phyloP scores from a whole-genome alignment of 1,139 yeast genomes.

The Kurtzmaniella natalensis region DNA sequence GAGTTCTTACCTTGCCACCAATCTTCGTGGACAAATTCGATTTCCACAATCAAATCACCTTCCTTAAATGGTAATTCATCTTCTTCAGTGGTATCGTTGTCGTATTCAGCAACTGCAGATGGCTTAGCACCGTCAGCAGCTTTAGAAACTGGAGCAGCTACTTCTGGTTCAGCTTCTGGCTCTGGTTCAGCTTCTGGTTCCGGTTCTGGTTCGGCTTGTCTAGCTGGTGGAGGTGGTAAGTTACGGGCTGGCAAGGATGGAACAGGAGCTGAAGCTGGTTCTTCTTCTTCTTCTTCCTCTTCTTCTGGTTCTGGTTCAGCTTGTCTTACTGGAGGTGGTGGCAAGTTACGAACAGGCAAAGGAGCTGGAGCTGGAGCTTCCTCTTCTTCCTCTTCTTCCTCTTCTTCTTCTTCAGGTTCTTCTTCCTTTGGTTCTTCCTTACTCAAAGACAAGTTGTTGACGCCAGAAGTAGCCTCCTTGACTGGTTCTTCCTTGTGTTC shows the following conservation, averaged over 20 bases:
- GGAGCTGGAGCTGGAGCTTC: conserved; percentile 14
- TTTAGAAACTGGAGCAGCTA: conserved; percentile 15
- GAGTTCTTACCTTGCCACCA: conserved; percentile 80
- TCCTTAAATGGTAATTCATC: conserved; percentile 65
- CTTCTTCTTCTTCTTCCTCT: conserved; percentile 18
- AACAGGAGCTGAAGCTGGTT: conserved; percentile 13
- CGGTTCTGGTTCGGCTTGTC: conserved; percentile 12
- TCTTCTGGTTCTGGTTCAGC: conserved; percentile 14
- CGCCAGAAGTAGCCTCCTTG: conserved; percentile 11
- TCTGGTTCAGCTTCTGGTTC: conserved; percentile 4
- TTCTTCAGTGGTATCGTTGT: conserved; percentile 70
- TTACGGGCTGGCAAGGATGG: conserved; percentile 15
- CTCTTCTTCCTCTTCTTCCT: conserved; percentile 12
- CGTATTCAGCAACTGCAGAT: conserved; percentile 61
- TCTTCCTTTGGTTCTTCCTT: conserved; percentile 20
- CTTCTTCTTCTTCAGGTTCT: conserved; percentile 16
- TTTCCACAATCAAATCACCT: conserved; percentile 61
- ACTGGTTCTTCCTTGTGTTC: conserved; percentile 15
- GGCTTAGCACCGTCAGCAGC: conserved; percentile 18
- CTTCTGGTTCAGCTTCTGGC: conserved; percentile 16
- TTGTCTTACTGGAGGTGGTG: conserved; percentile 17
- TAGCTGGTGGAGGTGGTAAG: conserved; percentile 19
- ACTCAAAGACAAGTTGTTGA: conserved; percentile 16
- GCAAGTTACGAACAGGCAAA: conserved; percentile 17
- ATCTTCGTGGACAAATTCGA: conserved; percentile 68